Evolutionary conservation across 1,284 basidiomycete genomes (phyloP).

Genomic region (Malassezia globosa): DNA sequence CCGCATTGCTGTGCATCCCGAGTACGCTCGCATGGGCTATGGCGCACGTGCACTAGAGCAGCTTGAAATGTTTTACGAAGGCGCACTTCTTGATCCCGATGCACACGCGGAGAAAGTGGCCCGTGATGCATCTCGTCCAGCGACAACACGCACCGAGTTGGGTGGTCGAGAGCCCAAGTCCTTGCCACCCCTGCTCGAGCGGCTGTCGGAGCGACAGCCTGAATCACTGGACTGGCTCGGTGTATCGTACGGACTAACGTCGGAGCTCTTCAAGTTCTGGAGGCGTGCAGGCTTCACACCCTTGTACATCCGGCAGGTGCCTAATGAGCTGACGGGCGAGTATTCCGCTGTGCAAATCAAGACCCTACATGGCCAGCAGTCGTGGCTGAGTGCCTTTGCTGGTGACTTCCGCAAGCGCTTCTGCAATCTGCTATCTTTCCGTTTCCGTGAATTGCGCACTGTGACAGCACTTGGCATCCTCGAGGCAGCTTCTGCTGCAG

Average conservation of each 20-base stretch:
- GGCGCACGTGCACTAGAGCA: constrained; percentile 80
- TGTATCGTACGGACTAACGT: constrained; percentile 87
- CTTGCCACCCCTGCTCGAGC: constrained; percentile 88
- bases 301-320: constrained; percentile 81
- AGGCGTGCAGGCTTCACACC: constrained; percentile 83
- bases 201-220: constrained; percentile 77
- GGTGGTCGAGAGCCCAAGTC: constrained; percentile 61
- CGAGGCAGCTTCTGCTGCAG: constrained; percentile 57
- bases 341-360: constrained; percentile 91
- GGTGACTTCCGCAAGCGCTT: constrained; percentile 89
- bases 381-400: constrained; percentile 81
- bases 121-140: constrained; percentile 3
- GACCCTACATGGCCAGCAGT: constrained; percentile 36
- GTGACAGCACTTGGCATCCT: constrained; percentile 76
- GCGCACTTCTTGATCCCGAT: constrained; percentile 72
- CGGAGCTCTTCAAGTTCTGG: constrained; percentile 87
- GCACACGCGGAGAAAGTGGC: constrained; percentile 17
- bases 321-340: constrained; percentile 90
- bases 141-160: constrained; percentile 38
- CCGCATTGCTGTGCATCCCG: constrained; percentile 90
- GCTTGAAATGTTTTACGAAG: constrained; percentile 73
- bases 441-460: constrained; percentile 83
- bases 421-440: constrained; percentile 76
- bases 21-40: constrained; percentile 88
- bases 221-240: constrained; percentile 88